phyloP scores from a whole-genome alignment of 371 early-diverging fungal genomes.

The Rhizopus arrhizus region DNA sequence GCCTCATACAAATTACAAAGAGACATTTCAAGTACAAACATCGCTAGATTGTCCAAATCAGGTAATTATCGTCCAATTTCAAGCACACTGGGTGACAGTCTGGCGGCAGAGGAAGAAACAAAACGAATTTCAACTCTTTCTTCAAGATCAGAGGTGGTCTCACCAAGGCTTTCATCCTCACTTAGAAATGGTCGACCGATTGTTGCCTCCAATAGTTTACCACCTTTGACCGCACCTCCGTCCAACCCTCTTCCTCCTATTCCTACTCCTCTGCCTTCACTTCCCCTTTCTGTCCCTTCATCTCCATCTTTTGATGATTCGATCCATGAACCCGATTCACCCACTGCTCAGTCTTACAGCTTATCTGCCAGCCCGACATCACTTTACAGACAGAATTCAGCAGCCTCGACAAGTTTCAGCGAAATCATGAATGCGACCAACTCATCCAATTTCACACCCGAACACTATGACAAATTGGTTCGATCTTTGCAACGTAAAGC shows the following conservation, averaged over 20 bases:
- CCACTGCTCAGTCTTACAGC: conserved; percentile 8
- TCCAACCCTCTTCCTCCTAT: conserved; percentile 55
- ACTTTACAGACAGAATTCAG: conserved; percentile 29
- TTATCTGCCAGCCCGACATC: conserved; percentile 11
- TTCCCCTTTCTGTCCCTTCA: conserved; percentile 18
- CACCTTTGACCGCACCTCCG: conserved; percentile 52
- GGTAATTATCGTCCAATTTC: conserved; percentile 32
- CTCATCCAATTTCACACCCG: conserved; percentile 32
- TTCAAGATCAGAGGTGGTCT: conserved; percentile 19
- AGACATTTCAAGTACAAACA: conserved; percentile 29
- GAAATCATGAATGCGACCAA: conserved; percentile 25
- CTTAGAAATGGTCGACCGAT: conserved; percentile 19
- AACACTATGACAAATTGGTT: conserved; percentile 52
- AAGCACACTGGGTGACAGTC: conserved; percentile 9
- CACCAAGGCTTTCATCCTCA: conserved; percentile 21
- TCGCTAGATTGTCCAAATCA: conserved; percentile 37
- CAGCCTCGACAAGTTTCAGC: conserved; percentile 29
- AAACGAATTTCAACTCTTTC: conserved; percentile 33
- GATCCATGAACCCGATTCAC: conserved; percentile 10
- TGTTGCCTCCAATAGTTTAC: conserved; percentile 16
- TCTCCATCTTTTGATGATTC: neutral
- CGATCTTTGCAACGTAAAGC: conserved; percentile 51
- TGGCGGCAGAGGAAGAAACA: conserved; percentile 20
- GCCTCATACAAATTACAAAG: conserved; percentile 32
- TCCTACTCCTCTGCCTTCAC: conserved; percentile 41